Evolutionary conservation across 1,139 yeast species (phyloP).

Genomic region (Diutina sp.): DNA sequence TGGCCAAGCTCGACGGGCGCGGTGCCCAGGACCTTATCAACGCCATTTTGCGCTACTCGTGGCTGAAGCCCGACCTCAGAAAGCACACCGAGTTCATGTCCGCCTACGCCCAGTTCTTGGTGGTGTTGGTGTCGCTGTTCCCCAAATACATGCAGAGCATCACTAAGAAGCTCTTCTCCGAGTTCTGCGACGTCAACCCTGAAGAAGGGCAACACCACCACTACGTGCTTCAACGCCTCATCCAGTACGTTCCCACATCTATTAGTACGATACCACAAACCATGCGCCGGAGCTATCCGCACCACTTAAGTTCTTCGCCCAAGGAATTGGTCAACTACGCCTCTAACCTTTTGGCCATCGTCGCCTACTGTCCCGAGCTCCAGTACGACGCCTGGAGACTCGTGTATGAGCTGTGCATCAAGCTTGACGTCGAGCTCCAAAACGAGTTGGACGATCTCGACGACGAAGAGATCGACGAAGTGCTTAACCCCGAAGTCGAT

Average conservation of each 20-base stretch:
- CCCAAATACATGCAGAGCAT: conserved; percentile 88
- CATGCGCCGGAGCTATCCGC: conserved; percentile 59
- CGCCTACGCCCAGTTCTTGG: conserved; percentile 54
- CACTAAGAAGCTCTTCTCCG: conserved; percentile 49
- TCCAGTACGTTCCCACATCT: conserved; percentile 72
- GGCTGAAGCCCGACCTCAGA: conserved; percentile 34
- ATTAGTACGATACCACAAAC: conserved; percentile 49
- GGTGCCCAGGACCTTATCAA: conserved; percentile 19
- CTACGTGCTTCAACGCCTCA: conserved; percentile 45
- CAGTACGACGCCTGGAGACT: conserved; percentile 69
- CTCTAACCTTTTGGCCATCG: conserved; percentile 43
- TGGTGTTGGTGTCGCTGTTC: conserved; percentile 68
- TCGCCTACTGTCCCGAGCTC: conserved; percentile 64
- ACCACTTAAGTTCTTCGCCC: conserved; percentile 50
- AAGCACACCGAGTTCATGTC: conserved; percentile 23
- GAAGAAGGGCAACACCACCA: conserved; percentile 38
- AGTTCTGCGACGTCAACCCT: conserved; percentile 26
- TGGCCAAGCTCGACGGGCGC: conserved; percentile 26
- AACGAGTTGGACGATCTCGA: conserved; percentile 71
- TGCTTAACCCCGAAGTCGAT: conserved; percentile 18
- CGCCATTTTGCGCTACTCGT: conserved; percentile 31
- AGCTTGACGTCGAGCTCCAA: conserved; percentile 88
- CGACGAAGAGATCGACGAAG: conserved; percentile 65
- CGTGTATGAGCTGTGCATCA: conserved; percentile 67
- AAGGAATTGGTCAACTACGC: conserved; percentile 49